Percentiles rank a stretch among this genome's conserved stretches.
Evolutionary conservation across 2,329 filamentous ascomycete species (phyloP).

Genomic region (Beauveria caledonica): DNA sequence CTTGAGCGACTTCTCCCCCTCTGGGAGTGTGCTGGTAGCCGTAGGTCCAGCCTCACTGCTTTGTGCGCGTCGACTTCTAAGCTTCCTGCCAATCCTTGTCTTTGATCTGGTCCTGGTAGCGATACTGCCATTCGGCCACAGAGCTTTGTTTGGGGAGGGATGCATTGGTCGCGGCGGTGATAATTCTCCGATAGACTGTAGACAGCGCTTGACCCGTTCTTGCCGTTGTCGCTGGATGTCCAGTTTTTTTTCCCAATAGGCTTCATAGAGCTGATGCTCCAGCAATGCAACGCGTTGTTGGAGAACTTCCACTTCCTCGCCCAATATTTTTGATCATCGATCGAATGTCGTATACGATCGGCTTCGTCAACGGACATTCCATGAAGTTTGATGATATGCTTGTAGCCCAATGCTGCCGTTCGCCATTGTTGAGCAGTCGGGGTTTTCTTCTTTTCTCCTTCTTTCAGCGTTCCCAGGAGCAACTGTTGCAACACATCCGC

Average conservation of each 20-base stretch:
- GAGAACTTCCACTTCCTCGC: neutral
- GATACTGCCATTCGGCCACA: neutral
- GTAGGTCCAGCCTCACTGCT: neutral
- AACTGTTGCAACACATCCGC: neutral
- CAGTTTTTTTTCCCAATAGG: neutral
- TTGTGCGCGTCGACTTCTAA: neutral
- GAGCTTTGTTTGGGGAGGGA: neutral
- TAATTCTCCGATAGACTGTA: neutral
- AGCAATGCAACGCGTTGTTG: neutral
- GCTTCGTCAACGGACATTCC: neutral
- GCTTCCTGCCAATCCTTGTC: neutral
- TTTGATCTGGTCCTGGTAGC: neutral
- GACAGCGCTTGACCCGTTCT: neutral
- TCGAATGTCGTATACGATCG: neutral
- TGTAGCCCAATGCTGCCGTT: neutral
- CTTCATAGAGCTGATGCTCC: neutral
- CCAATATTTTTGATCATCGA: neutral
- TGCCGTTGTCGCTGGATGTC: neutral
- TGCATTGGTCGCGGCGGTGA: neutral
- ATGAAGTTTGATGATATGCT: neutral
- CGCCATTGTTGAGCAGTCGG: neutral
- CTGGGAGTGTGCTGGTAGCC: neutral
- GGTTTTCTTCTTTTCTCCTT: neutral
- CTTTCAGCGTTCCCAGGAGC: neutral
- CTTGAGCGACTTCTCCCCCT: neutral